Percentiles rank a stretch among this genome's conserved stretches.
Conservation (phyloP, 2,329 filamentous ascomycete genomes). For the Lecanoromycetidae sp. region DNA sequence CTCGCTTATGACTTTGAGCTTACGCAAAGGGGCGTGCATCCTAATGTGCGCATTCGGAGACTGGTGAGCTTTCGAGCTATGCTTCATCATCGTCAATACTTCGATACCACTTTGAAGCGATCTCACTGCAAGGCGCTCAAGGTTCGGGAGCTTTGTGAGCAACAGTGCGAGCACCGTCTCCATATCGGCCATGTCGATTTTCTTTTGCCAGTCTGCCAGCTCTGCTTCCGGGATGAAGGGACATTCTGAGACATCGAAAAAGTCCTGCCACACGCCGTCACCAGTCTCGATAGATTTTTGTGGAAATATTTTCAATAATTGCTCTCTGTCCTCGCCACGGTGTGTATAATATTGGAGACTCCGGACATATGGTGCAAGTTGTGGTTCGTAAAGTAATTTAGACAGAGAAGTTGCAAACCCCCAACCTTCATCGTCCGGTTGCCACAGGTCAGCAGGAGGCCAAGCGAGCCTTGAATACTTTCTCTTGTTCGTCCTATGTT, state of each 20-base stretch:
- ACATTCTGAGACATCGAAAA: neutral
- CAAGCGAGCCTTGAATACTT: neutral
- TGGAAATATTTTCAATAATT: too few species aligned
- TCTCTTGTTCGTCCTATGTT: neutral
- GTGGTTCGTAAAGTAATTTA: neutral
- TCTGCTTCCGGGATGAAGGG: neutral
- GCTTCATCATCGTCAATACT: too few species aligned
- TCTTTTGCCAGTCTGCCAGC: neutral
- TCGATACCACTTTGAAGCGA: too few species aligned
- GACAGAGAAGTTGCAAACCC: neutral
- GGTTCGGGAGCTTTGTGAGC: neutral
- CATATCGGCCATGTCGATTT: neutral
- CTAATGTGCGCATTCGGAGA: too few species aligned
- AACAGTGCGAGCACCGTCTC: neutral
- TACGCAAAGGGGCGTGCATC: too few species aligned
- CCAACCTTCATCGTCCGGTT: too few species aligned
- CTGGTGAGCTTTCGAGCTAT: too few species aligned
- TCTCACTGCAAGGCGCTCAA: neutral
- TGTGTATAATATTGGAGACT: neutral
- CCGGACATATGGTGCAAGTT: neutral
- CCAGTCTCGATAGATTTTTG: too few species aligned
- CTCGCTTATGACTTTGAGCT: too few species aligned
- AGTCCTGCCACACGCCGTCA: neutral
- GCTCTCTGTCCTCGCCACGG: too few species aligned
- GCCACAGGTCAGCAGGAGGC: neutral